Conservation (phyloP, 352 stramenopile species). For the Elongisporangium anandrum region DNA sequence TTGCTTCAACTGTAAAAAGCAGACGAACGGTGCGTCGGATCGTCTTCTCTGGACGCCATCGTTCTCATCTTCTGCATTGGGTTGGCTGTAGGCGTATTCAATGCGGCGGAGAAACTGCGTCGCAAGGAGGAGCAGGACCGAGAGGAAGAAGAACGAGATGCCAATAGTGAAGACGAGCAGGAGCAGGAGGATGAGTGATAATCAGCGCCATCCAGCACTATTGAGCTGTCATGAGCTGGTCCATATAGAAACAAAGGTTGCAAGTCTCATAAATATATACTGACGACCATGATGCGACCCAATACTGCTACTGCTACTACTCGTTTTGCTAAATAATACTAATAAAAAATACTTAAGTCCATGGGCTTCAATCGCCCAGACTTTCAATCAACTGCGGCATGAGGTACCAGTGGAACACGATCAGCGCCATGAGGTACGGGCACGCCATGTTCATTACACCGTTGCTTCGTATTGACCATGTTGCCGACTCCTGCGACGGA, state of each 20-base stretch:
- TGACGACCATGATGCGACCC: background rate
- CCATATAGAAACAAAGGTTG: no score
- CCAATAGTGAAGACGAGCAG: slow-evolving; percentile 1
- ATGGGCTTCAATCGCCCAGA: background rate
- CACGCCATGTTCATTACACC: slow-evolving; percentile 52
- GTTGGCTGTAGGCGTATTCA: slow-evolving; percentile 78
- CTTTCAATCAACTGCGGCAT: slow-evolving; percentile 34
- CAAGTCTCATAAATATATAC: background rate
- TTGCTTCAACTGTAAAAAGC: slow-evolving; percentile 94
- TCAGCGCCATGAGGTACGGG: slow-evolving; percentile 54
- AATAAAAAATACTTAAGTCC: background rate
- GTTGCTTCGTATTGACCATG: slow-evolving; percentile 32
- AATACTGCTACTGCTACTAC: slow-evolving; percentile 6
- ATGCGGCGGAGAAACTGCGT: slow-evolving; percentile 82
- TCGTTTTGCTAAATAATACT: background rate
- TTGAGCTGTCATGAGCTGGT: no score
- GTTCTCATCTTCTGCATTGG: slow-evolving; percentile 1
- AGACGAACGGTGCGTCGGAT: slow-evolving; percentile 78
- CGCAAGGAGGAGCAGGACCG: slow-evolving; percentile 33
- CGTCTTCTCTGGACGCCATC: background rate
- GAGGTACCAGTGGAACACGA: slow-evolving; percentile 59
- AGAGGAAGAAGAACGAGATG: slow-evolving; percentile 9
- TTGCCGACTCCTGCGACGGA: slow-evolving; percentile 8
- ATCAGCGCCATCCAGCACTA: no score
- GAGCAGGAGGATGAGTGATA: background rate